Conservation (phyloP, 2,329 filamentous ascomycete species). For the Aspergillus carbonarius region DNA sequence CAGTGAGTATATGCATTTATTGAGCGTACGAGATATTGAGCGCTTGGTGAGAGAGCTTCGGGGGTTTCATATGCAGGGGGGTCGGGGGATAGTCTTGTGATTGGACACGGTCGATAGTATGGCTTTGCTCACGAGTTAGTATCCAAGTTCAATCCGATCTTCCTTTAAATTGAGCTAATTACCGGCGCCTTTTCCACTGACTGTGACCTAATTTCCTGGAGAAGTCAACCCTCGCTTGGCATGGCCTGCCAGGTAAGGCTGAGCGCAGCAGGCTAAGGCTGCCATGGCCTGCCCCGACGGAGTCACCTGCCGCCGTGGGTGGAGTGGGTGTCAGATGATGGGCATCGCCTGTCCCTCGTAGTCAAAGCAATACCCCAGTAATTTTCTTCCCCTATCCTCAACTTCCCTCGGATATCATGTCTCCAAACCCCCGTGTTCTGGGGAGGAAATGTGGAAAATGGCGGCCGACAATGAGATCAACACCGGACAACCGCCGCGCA, state of each 20-base stretch:
- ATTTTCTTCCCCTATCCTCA: neutral
- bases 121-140: neutral
- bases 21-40: neutral
- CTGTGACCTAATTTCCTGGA: too few species aligned
- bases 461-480: slow-evolving; percentile 1
- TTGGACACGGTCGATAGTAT: too few species aligned
- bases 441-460: slow-evolving; percentile 6
- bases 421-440: neutral
- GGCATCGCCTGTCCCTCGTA: neutral
- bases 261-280: neutral
- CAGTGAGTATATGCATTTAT: neutral
- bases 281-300: neutral
- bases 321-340: slow-evolving; percentile 7
- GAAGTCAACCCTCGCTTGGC: neutral
- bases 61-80: too few species aligned
- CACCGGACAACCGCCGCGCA: neutral
- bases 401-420: neutral
- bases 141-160: neutral
- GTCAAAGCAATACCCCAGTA: neutral
- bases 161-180: neutral
- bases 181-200: neutral
- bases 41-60: too few species aligned
- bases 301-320: slow-evolving; percentile 4
- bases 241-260: neutral
- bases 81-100: too few species aligned